Base-by-base conservation (phyloP, 2,329 filamentous ascomycete species). In the Coleophoma eucalyptorum region DNA sequence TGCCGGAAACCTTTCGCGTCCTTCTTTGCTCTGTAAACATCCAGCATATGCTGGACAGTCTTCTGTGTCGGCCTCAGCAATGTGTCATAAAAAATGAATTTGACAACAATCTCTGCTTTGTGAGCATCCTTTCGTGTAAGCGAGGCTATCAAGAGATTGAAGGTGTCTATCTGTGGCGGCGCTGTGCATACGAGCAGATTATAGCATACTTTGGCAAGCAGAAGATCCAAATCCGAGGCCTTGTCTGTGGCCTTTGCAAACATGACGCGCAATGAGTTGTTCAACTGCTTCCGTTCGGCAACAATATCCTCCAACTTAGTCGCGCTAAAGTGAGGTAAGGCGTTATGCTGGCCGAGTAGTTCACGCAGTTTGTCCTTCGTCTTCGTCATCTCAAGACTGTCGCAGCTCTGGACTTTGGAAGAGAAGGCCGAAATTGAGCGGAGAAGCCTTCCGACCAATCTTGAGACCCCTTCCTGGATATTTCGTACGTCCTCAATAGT, bases 141-240 rank as follows among this genome's bases (percentile, higher is more conserved):
- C 65, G 3, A 93, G 77, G 26, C 26, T 26, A 26, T 26, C 21
- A 94, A 74, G 12, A 78, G 76, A 62, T 91, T 91, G 70, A 84
- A 90, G 3, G 84, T 90, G 56, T 83, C 75, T 34, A 88, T 77
- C 54, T 81, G 81, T 0, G 88, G 86, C 0, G 83, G 79, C 16
- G 80, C 72, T 2, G 76, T 65, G 2, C 81, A 83, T 3, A 81
- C 70, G 15, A 90, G 74, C 3, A 94, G 69, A 61, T 89, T 90
- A 67, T 85, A 84, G 52, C 73, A 77, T 16, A 81, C 67, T 49
- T 72, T 70, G 11, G 63, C 56, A 37, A 68, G 44, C 46, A 63
- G 57, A 11, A 62, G 45, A 44, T 64, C 56, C 7, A 63, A 48
- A 46, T 56, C 55, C 3, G 50, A 19, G 15, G 51, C 37, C 26